Conservation (phyloP, 352 stramenopile genomes). For the Blastocystis sp. region DNA sequence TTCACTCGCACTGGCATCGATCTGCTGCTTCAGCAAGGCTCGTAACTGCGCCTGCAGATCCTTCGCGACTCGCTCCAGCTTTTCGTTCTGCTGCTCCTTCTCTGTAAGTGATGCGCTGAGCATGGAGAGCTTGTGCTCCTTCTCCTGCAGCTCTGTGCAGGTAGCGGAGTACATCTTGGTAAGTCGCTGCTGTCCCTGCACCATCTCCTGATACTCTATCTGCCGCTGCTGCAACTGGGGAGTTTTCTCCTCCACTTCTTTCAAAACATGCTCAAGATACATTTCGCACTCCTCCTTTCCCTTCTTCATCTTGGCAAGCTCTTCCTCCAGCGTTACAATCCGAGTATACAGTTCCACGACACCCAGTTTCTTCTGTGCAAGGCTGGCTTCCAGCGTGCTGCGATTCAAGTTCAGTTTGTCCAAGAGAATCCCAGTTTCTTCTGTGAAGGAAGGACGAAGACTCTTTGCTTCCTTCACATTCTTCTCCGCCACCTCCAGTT, state of each 20-base stretch:
- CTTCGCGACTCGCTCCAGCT: conserved; percentile 73
- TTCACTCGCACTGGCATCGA: background rate
- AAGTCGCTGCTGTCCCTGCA: conserved; percentile 75
- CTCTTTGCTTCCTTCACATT: background rate
- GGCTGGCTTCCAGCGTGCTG: background rate
- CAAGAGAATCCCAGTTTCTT: conserved; percentile 6
- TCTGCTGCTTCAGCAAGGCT: conserved; percentile 43
- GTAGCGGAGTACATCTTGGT: conserved; percentile 71
- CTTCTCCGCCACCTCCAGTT: background rate
- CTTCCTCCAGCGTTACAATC: conserved; percentile 78
- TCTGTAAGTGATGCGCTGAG: conserved; percentile 70
- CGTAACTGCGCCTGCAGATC: conserved; percentile 85
- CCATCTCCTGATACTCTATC: conserved; percentile 79
- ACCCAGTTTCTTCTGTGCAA: conserved; percentile 65
- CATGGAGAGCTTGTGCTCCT: conserved; percentile 66
- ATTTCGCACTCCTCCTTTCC: conserved; percentile 24
- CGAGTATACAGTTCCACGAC: conserved; percentile 82
- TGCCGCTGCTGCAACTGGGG: conserved; percentile 80
- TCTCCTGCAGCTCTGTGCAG: conserved; percentile 66
- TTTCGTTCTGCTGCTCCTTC: conserved; percentile 69
- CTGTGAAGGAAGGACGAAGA: background rate
- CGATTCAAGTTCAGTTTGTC: background rate
- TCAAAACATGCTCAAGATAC: conserved; percentile 80
- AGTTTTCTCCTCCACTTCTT: conserved; percentile 83
- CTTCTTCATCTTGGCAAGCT: conserved; percentile 66